phyloP scores from a whole-genome alignment of 2,329 filamentous ascomycete genomes.

The Thielaviopsis ethacetica region DNA sequence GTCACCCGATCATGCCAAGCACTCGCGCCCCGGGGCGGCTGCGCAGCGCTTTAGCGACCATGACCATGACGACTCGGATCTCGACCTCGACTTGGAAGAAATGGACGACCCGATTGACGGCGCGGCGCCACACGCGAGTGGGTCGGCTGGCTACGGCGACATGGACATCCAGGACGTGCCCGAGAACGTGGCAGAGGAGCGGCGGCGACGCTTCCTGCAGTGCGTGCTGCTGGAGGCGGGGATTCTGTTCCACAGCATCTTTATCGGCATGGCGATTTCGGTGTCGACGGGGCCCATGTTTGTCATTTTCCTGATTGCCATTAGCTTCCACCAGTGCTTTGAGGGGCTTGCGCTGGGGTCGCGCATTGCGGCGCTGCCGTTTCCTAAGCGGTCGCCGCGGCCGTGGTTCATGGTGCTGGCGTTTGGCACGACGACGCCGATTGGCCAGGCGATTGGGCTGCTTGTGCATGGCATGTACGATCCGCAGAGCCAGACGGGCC shows the following conservation, averaged over 20 bases:
- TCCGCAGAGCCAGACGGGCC: slow-evolving; percentile 55
- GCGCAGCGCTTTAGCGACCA: slow-evolving; percentile 16
- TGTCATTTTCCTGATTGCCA: slow-evolving; percentile 62
- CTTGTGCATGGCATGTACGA: slow-evolving; percentile 66
- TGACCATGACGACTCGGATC: slow-evolving; percentile 34
- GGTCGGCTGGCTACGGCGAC: slow-evolving; percentile 14
- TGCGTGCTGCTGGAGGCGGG: slow-evolving; percentile 68
- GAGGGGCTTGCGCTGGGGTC: slow-evolving; percentile 71
- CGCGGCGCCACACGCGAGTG: slow-evolving; percentile 14
- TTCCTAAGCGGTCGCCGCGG: slow-evolving; percentile 53
- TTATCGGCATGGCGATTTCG: slow-evolving; percentile 75
- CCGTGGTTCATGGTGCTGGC: slow-evolving; percentile 74
- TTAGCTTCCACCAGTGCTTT: slow-evolving; percentile 75
- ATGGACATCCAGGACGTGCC: slow-evolving; percentile 10
- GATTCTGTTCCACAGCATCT: slow-evolving; percentile 71
- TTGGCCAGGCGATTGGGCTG: slow-evolving; percentile 71
- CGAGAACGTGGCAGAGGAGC: slow-evolving; percentile 31
- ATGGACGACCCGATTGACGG: slow-evolving; percentile 24
- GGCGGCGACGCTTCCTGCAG: slow-evolving; percentile 54
- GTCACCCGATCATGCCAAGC: slow-evolving; percentile 18
- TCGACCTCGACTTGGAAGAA: slow-evolving; percentile 45
- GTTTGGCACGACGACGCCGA: slow-evolving; percentile 61
- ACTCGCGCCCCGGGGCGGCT: slow-evolving; percentile 3
- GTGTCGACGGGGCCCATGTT: slow-evolving; percentile 68
- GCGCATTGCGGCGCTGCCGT: slow-evolving; percentile 69